Conservation (phyloP, 2,329 filamentous ascomycete species). For the Fusarium nelsonii region DNA sequence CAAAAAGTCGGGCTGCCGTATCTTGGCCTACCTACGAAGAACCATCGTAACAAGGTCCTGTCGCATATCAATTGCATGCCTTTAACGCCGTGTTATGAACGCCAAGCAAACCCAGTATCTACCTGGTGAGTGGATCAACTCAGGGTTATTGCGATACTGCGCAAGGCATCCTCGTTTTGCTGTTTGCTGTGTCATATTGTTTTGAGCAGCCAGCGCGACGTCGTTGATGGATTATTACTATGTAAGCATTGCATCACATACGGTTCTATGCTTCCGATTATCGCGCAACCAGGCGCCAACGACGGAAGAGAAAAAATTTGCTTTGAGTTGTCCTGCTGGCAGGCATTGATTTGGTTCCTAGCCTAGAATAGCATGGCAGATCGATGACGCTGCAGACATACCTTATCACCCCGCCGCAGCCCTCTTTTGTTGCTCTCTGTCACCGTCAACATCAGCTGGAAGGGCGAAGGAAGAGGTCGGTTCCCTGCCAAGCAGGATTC, state of each 20-base stretch:
- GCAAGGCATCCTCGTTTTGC: constrained; percentile 1
- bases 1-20: background rate
- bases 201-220: background rate
- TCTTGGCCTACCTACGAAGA: background rate
- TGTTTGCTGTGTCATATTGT: background rate
- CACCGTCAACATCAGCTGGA: constrained; percentile 1
- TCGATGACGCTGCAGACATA: constrained; percentile 41
- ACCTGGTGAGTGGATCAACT: constrained; percentile 5
- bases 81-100: constrained; percentile 9
- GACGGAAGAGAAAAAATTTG: constrained; percentile 5
- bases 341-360: constrained; percentile 12
- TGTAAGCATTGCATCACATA: constrained; percentile 7
- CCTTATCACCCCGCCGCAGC: constrained; percentile 29
- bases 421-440: constrained; percentile 16
- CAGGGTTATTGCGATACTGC: background rate
- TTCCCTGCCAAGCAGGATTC: constrained; percentile 39
- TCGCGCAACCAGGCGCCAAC: constrained; percentile 8
- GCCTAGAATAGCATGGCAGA: constrained; percentile 15
- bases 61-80: constrained; percentile 1
- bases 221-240: background rate
- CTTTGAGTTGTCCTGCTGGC: constrained; percentile 14
- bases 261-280: background rate
- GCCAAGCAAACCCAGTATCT: constrained; percentile 30
- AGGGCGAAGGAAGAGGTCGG: constrained; percentile 5
- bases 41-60: constrained; percentile 11